Evolutionary conservation across 441 rosid species (phyloP).

Genomic region (Theobroma grandiflorum): DNA sequence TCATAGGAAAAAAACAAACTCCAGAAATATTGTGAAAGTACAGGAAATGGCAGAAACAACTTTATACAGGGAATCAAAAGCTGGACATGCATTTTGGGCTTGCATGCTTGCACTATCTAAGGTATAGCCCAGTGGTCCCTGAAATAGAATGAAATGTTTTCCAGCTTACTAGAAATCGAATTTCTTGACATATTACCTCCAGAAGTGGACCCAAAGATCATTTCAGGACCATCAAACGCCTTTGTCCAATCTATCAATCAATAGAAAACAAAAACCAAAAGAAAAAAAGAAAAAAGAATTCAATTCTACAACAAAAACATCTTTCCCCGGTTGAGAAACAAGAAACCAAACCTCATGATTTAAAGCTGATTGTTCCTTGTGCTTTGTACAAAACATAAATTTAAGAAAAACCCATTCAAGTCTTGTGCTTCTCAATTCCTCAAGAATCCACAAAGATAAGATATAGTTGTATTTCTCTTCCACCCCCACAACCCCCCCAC

Average conservation of each 20-base stretch:
- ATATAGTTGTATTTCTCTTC: background rate
- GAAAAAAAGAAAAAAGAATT: too few species aligned
- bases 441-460: background rate
- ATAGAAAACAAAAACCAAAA: too few species aligned
- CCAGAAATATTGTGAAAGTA: background rate
- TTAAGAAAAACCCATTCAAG: too few species aligned
- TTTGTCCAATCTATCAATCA: background rate
- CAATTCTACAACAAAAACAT: background rate
- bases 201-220: background rate
- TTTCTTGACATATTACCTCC: background rate
- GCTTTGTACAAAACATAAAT: background rate
- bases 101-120: background rate
- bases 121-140: background rate
- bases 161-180: background rate
- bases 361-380: background rate
- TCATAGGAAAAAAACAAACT: background rate
- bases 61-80: background rate
- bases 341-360: background rate
- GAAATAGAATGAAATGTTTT: background rate
- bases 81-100: background rate
- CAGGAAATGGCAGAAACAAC: background rate
- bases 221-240: background rate
- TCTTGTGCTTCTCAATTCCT: background rate
- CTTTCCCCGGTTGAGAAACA: conserved; percentile 1
- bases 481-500: too few species aligned